These are phyloP conservation scores for Hippophae gyantsensis DNA, from an alignment of 306 rosid species.

Conservation along the genomic window DNA sequence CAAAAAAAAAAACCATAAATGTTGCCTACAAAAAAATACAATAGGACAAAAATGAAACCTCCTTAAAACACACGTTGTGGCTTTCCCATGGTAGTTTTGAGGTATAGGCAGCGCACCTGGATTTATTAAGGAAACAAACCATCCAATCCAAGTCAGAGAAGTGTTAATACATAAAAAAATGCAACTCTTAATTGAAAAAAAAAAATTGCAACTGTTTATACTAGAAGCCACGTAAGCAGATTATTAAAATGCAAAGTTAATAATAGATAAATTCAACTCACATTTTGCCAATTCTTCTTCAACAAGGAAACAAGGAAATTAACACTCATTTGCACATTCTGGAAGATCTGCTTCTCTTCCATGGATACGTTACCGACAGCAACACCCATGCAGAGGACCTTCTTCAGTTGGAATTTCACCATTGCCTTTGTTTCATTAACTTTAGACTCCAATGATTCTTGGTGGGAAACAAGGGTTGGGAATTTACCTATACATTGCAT, in stretches of 20 bases:
- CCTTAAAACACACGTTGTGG: no score
- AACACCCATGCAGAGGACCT: slow-evolving; percentile 88
- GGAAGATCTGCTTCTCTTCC: slow-evolving; percentile 91
- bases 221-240: no score
- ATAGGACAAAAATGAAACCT: no score
- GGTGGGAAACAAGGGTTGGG: slow-evolving; percentile 71
- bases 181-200: no score
- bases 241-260: neutral
- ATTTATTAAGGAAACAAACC: no score
- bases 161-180: no score
- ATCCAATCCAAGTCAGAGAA: no score
- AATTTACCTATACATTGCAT: slow-evolving; percentile 54
- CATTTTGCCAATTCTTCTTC: slow-evolving; percentile 91
- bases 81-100: no score
- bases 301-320: slow-evolving; percentile 73
- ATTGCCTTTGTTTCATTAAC: slow-evolving; percentile 76
- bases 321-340: slow-evolving; percentile 72
- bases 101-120: no score
- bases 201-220: no score
- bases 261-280: slow-evolving; percentile 20
- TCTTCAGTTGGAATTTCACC: slow-evolving; percentile 79
- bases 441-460: slow-evolving; percentile 76
- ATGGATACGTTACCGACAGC: slow-evolving; percentile 75
- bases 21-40: no score
- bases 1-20: no score